Percentiles rank a stretch among this genome's conserved stretches.
These are phyloP conservation scores for Pythium vanterpoolii DNA, from an alignment of 352 stramenopile species.

Conservation along the genomic window DNA sequence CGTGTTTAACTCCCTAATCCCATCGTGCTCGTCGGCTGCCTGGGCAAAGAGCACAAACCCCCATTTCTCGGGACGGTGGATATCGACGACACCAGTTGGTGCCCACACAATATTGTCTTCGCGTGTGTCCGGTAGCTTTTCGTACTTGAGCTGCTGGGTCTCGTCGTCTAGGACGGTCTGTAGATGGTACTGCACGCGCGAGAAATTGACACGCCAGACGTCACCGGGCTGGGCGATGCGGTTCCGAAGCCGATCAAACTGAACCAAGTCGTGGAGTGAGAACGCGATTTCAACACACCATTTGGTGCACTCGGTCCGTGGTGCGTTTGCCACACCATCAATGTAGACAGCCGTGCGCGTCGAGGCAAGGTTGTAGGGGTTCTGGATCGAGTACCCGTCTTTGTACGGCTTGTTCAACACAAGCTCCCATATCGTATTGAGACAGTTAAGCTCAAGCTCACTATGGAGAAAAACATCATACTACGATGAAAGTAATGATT, in stretches of 20 bases:
- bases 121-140: conserved; percentile 42
- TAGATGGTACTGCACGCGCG: conserved; percentile 80
- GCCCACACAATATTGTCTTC: conserved; percentile 80
- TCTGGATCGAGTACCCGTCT: conserved; percentile 78
- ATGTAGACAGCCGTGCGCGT: conserved; percentile 54
- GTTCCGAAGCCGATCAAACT: conserved; percentile 45
- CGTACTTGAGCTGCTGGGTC: conserved; percentile 42
- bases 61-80: conserved; percentile 74
- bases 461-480: conserved; percentile 23
- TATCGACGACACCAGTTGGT: conserved; percentile 68
- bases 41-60: conserved; percentile 63
- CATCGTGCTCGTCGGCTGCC: conserved; percentile 34
- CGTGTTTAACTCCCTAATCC: conserved; percentile 34
- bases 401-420: conserved; percentile 87
- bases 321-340: conserved; percentile 72
- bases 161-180: conserved; percentile 42
- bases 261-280: conserved; percentile 57
- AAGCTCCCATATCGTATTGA: conserved; percentile 91
- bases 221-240: conserved; percentile 34
- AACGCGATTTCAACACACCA: conserved; percentile 87
- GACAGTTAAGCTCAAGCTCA: conserved; percentile 90
- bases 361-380: conserved; percentile 61
- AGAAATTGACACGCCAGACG: conserved; percentile 90
- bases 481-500: neutral
- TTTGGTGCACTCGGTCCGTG: conserved; percentile 45